A percentile compares a stretch with the other conserved stretches of the same genome.
phyloP scores from a whole-genome alignment of 148 eudicot species.

The Vaccinium myrtillus region DNA sequence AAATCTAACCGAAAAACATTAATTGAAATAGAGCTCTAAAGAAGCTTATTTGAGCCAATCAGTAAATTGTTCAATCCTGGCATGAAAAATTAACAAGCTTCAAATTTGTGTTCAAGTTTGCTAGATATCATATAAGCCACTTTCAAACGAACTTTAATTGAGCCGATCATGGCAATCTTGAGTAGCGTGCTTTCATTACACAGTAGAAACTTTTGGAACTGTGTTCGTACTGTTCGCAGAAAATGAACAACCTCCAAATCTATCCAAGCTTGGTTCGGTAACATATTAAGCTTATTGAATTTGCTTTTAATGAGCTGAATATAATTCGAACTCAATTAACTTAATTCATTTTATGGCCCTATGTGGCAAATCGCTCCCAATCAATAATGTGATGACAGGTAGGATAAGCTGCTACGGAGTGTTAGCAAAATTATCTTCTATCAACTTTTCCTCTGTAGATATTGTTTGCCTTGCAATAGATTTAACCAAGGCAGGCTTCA shows the following conservation, averaged over 20 bases:
- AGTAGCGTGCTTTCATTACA: neutral
- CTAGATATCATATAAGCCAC: neutral
- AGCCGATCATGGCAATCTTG: neutral
- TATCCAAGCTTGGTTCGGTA: neutral
- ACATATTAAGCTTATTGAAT: neutral
- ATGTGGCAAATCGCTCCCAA: neutral
- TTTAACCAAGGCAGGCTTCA: neutral
- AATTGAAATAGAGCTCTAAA: neutral
- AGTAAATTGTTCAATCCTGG: neutral
- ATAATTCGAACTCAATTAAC: neutral
- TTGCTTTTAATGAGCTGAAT: neutral
- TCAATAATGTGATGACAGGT: neutral
- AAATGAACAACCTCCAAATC: neutral
- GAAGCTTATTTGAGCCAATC: neutral
- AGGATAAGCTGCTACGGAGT: neutral
- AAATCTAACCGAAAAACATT: neutral
- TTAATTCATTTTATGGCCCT: neutral
- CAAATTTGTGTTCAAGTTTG: neutral
- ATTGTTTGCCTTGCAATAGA: neutral
- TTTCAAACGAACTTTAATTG: neutral
- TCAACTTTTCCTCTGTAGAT: neutral
- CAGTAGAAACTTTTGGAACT: neutral
- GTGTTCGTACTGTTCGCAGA: neutral
- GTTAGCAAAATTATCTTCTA: neutral
- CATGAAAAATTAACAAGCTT: neutral